Evolutionary conservation across 345 rosid species (phyloP).

Genomic region (Conringia planisiliqua): DNA sequence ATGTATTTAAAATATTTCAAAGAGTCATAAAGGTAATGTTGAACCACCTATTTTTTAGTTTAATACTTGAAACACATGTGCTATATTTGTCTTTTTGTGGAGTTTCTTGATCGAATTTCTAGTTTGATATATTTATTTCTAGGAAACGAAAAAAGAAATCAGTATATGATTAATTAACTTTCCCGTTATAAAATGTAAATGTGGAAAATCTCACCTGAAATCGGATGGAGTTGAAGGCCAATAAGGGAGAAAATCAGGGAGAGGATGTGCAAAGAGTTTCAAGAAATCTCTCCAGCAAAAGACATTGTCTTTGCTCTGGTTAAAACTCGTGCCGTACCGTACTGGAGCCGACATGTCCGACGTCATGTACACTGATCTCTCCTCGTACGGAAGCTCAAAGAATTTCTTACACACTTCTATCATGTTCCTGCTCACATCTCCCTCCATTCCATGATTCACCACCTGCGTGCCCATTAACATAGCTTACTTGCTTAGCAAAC

Average conservation of each 20-base stretch:
- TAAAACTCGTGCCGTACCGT: conserved; percentile 88
- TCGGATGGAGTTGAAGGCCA: conserved; percentile 94
- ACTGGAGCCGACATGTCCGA: conserved; percentile 64
- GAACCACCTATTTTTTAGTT: background rate
- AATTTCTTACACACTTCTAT: conserved; percentile 61
- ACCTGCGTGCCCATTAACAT: conserved; percentile 40
- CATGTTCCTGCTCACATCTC: conserved; percentile 52
- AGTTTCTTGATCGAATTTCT: background rate
- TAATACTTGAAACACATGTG: background rate
- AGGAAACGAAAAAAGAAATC: background rate
- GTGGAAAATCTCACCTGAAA: conserved; percentile 45
- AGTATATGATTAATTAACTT: background rate
- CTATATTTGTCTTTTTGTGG: background rate
- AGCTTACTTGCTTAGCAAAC: conserved; percentile 8
- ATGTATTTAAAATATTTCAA: background rate
- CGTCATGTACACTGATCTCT: conserved; percentile 76
- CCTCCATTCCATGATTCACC: conserved; percentile 70
- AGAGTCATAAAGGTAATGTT: background rate
- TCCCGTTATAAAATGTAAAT: background rate
- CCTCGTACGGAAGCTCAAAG: conserved; percentile 69
- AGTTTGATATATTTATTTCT: background rate
- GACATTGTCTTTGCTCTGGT: conserved; percentile 76
- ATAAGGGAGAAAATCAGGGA: conserved; percentile 49
- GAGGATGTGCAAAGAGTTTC: conserved; percentile 67
- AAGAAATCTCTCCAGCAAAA: conserved; percentile 94